A percentile compares a stretch with the other conserved stretches of the same genome.
phyloP scores from a whole-genome alignment of 2,329 filamentous ascomycete genomes.

The Bimuria novae-zelandiae region DNA sequence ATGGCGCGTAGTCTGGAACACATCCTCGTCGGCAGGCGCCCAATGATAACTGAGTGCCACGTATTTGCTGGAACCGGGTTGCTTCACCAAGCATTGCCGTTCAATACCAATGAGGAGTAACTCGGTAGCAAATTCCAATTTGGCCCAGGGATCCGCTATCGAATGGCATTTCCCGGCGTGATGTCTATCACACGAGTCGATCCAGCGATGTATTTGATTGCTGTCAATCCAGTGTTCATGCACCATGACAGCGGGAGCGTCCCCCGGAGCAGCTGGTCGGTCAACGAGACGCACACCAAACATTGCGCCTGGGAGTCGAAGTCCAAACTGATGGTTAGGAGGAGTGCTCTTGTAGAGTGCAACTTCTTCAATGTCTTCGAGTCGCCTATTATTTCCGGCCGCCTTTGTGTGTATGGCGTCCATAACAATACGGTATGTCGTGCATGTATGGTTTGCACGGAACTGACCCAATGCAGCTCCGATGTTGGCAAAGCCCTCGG shows the following conservation, averaged over 20 bases:
- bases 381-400: neutral
- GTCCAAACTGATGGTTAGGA: neutral
- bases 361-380: neutral
- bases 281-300: neutral
- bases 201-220: neutral
- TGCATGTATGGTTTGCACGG: neutral
- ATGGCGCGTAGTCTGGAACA: neutral
- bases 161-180: slow-evolving; percentile 5
- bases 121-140: neutral
- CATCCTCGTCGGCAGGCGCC: neutral
- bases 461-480: neutral
- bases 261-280: neutral
- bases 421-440: neutral
- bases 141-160: neutral
- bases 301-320: neutral
- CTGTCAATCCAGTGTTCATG: neutral
- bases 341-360: neutral
- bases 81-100: neutral
- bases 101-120: slow-evolving; percentile 5
- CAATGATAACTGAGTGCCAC: slow-evolving; percentile 6
- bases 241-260: neutral
- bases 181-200: slow-evolving; percentile 4
- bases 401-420: neutral
- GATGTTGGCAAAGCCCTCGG: neutral
- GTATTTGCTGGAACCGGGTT: neutral